These are phyloP conservation scores for Xylariales sp. DNA, from an alignment of 2,329 filamentous ascomycete species.

Conservation along the genomic window DNA sequence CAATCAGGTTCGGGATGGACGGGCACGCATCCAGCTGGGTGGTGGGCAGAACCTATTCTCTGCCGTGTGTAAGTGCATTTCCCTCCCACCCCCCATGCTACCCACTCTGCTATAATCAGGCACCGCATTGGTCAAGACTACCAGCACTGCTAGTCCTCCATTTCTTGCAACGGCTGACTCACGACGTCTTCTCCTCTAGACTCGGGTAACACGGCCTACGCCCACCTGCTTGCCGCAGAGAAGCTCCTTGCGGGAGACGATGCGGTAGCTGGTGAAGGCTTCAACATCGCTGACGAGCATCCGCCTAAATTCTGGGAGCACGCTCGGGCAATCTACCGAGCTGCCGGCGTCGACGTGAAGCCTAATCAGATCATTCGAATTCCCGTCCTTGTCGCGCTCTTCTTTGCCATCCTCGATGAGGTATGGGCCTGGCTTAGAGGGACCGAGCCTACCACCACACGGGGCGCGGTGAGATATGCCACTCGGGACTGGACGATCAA, in stretches of 20 bases:
- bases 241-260: not conserved
- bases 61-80: constrained; percentile 1
- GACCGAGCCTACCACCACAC: not conserved
- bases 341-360: not conserved
- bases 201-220: constrained; percentile 3
- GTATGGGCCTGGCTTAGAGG: constrained; percentile 1
- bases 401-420: not conserved
- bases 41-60: not conserved
- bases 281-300: constrained; percentile 3
- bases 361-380: not conserved
- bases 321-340: constrained; percentile 1
- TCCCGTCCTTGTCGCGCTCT: not conserved
- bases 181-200: too few species aligned
- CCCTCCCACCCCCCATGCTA: too few species aligned
- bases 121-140: too few species aligned
- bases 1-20: not conserved
- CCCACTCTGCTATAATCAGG: too few species aligned
- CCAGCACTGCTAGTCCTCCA: too few species aligned
- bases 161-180: too few species aligned
- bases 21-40: constrained; percentile 1
- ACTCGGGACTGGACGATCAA: not conserved
- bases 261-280: not conserved
- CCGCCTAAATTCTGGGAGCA: not conserved
- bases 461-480: not conserved
- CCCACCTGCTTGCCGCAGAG: constrained; percentile 5